Conservation (phyloP, 2,329 filamentous ascomycete genomes). For the Bipolaris cookei region DNA sequence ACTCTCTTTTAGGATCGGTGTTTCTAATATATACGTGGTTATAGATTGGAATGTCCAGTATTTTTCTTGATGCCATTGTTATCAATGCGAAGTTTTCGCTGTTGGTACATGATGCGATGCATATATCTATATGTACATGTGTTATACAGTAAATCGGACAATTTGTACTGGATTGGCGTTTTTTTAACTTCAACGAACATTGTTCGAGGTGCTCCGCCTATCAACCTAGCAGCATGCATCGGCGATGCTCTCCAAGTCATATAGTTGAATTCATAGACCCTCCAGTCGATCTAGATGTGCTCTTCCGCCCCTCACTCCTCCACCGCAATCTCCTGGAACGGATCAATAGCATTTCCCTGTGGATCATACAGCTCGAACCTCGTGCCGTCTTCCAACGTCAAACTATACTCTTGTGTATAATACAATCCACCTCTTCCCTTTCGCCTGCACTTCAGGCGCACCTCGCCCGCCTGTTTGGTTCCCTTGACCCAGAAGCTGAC, state of each 20-base stretch:
- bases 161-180: neutral
- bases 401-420: slow-evolving; percentile 88
- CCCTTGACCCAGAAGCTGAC: slow-evolving; percentile 88
- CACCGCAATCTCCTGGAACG: slow-evolving; percentile 60
- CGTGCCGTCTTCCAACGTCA: slow-evolving; percentile 70
- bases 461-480: slow-evolving; percentile 70
- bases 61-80: neutral
- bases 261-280: neutral
- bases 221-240: neutral
- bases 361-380: slow-evolving; percentile 79
- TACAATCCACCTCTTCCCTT: slow-evolving; percentile 73
- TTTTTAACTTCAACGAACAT: neutral
- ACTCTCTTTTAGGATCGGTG: neutral
- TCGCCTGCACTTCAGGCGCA: slow-evolving; percentile 80
- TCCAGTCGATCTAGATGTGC: no score
- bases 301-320: slow-evolving; percentile 23
- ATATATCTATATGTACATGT: slow-evolving; percentile 25
- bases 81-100: neutral
- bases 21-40: neutral
- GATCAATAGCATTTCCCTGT: slow-evolving; percentile 60
- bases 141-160: slow-evolving; percentile 14
- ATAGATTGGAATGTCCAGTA: slow-evolving; percentile 2
- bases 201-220: neutral
- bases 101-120: slow-evolving; percentile 16
- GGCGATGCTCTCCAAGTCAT: neutral